These are phyloP conservation scores for Dactylonectria macrodidyma DNA, from an alignment of 2,329 filamentous ascomycete species.

Conservation along the genomic window DNA sequence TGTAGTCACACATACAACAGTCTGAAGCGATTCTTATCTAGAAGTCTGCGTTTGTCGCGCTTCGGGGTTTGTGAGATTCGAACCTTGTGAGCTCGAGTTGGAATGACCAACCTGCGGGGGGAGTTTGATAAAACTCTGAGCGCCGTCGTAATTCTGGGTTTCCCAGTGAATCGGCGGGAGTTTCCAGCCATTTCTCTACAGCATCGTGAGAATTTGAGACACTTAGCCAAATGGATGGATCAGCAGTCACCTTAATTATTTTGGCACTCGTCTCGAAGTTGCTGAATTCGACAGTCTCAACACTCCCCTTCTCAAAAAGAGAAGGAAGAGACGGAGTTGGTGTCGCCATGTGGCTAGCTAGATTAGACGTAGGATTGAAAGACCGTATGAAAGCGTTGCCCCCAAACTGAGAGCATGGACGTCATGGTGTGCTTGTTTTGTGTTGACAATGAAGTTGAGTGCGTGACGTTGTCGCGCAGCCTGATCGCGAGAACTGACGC, in stretches of 20 bases:
- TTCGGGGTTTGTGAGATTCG: not conserved
- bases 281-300: not conserved
- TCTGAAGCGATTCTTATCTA: constrained; percentile 4
- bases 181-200: constrained; percentile 4
- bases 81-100: too few species aligned
- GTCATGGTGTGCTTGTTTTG: not conserved
- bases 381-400: not conserved
- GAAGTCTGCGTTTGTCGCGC: constrained; percentile 4
- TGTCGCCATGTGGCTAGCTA: not conserved
- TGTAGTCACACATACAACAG: not conserved
- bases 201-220: not conserved
- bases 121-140: not conserved
- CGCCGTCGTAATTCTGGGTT: not conserved
- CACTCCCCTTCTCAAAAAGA: not conserved
- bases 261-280: constrained; percentile 6
- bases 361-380: not conserved
- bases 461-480: not conserved
- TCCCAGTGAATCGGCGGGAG: constrained; percentile 1
- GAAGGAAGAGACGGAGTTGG: not conserved
- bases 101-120: not conserved
- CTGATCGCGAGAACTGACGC: not conserved
- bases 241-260: not conserved
- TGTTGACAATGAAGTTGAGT: not conserved
- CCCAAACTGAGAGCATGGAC: not conserved
- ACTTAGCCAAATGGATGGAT: not conserved